Evolutionary conservation across 2,329 filamentous ascomycete genomes (phyloP).

Genomic region (Penicillium expansum): DNA sequence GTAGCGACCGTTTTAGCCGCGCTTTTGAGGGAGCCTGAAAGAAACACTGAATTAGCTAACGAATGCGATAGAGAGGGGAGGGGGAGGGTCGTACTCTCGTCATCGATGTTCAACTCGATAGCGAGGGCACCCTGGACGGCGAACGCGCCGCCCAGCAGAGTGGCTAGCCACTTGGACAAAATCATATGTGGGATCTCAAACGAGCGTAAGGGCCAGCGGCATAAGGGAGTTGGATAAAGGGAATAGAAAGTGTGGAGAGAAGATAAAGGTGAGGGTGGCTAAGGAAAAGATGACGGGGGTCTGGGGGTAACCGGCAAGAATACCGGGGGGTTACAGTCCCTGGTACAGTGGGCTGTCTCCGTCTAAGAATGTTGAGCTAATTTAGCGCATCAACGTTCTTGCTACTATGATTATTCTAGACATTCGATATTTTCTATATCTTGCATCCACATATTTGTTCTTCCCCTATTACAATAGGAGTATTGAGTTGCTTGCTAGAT

Average conservation of each 20-base stretch:
- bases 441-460: not conserved
- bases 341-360: slow-evolving; percentile 1
- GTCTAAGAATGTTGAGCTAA: slow-evolving; percentile 2
- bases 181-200: slow-evolving; percentile 16
- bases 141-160: slow-evolving; percentile 20
- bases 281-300: slow-evolving; percentile 1
- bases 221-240: slow-evolving; percentile 7
- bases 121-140: slow-evolving; percentile 19
- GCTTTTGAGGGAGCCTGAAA: slow-evolving; percentile 33
- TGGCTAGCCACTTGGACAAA: slow-evolving; percentile 19
- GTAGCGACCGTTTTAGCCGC: slow-evolving; percentile 37
- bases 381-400: not conserved
- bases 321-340: slow-evolving; percentile 3
- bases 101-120: slow-evolving; percentile 18
- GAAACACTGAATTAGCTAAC: slow-evolving; percentile 4
- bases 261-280: not conserved
- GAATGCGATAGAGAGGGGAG: not conserved
- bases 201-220: slow-evolving; percentile 11
- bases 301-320: slow-evolving; percentile 1
- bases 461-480: not conserved
- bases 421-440: no score
- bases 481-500: not conserved
- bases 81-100: slow-evolving; percentile 17
- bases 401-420: no score
- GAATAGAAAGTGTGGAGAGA: not conserved